Evolutionary conservation across 441 rosid species (phyloP).

Genomic region (Populus trichocarpa): DNA sequence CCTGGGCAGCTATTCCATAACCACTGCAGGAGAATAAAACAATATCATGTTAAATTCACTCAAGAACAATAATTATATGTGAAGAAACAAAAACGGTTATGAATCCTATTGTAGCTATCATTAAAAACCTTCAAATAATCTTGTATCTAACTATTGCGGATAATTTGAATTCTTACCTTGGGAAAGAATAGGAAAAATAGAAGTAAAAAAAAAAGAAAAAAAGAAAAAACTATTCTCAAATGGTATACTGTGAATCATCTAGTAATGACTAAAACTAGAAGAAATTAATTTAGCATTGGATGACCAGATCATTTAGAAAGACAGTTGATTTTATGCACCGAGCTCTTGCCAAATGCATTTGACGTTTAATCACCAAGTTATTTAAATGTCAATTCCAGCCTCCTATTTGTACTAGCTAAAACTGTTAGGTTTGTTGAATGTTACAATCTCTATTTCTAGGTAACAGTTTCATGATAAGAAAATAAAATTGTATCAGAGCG

Average conservation of each 20-base stretch:
- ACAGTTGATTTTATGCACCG: neutral
- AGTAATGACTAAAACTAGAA: neutral
- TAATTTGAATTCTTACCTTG: neutral
- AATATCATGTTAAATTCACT: neutral
- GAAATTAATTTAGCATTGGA: neutral
- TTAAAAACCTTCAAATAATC: neutral
- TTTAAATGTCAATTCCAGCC: neutral
- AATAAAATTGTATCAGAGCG: too few relatives aligned
- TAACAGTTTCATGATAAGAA: too few relatives aligned
- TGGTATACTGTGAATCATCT: neutral
- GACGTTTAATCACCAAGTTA: neutral
- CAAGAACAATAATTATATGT: neutral
- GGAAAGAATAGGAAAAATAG: neutral
- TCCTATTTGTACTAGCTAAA: too few relatives aligned
- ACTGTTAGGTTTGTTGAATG: too few relatives aligned
- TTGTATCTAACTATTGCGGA: too few relatives aligned
- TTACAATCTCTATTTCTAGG: too few relatives aligned
- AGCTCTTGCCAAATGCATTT: neutral
- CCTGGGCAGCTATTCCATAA: constrained; percentile 95
- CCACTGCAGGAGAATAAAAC: constrained; percentile 62
- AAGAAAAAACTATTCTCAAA: neutral
- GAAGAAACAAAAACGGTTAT: neutral
- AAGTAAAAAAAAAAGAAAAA: neutral
- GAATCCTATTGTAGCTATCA: neutral
- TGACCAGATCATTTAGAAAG: neutral